Evolutionary conservation across 352 stramenopile genomes (phyloP).

Genomic region (Pythium volutum): DNA sequence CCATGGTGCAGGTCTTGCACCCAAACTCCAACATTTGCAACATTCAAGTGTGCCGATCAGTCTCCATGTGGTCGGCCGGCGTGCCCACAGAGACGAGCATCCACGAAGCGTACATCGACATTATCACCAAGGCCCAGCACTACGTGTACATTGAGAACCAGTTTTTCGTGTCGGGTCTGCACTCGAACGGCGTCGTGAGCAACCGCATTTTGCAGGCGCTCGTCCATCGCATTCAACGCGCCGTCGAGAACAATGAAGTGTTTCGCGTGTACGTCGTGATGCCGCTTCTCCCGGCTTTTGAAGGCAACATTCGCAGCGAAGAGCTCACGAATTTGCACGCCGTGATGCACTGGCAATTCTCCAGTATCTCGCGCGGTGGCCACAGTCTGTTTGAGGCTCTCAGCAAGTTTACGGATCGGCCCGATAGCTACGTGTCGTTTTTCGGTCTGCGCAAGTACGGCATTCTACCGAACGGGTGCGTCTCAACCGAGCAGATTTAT

Average conservation of each 20-base stretch:
- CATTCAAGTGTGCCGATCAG: slow-evolving; percentile 79
- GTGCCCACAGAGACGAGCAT: slow-evolving; percentile 81
- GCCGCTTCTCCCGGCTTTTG: slow-evolving; percentile 78
- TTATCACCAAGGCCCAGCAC: slow-evolving; percentile 76
- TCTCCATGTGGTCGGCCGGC: slow-evolving; percentile 86
- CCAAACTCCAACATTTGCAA: slow-evolving; percentile 74
- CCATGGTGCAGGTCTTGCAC: slow-evolving; percentile 64
- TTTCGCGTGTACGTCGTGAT: slow-evolving; percentile 88
- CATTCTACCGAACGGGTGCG: slow-evolving; percentile 72
- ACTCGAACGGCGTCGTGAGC: slow-evolving; percentile 70
- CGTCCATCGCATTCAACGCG: slow-evolving; percentile 76
- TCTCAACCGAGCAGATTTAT: slow-evolving; percentile 90
- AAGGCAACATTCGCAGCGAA: slow-evolving; percentile 80
- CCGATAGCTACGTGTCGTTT: slow-evolving; percentile 80
- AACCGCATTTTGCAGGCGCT: slow-evolving; percentile 84
- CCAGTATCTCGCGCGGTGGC: slow-evolving; percentile 75
- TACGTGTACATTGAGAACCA: slow-evolving; percentile 94
- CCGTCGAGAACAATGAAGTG: slow-evolving; percentile 61
- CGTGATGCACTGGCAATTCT: slow-evolving; percentile 90
- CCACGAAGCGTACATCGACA: slow-evolving; percentile 79
- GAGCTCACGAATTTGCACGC: slow-evolving; percentile 83
- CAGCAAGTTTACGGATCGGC: slow-evolving; percentile 51
- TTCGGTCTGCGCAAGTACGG: slow-evolving; percentile 84
- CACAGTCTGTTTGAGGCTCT: slow-evolving; percentile 77
- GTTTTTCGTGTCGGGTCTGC: slow-evolving; percentile 89